Evolutionary conservation across 768 basidiomycete genomes (phyloP).

Genomic region (Lepiota brunneoincarnata): DNA sequence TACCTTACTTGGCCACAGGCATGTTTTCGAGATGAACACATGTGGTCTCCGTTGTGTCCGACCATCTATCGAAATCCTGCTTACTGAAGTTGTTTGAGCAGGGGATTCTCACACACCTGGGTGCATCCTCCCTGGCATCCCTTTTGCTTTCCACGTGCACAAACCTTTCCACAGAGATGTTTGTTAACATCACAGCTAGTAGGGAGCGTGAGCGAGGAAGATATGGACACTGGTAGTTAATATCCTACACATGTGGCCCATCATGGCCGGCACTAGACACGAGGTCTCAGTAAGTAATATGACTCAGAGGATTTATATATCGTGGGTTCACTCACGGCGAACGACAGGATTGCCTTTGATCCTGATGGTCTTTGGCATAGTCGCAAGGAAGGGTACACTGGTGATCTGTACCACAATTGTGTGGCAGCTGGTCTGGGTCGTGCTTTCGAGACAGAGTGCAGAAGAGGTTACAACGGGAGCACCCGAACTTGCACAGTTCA

Average conservation of each 20-base stretch:
- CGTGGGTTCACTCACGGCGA: constrained; percentile 37
- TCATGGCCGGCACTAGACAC: constrained; percentile 60
- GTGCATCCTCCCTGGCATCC: constrained; percentile 54
- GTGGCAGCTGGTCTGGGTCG: constrained; percentile 27
- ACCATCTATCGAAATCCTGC: constrained; percentile 34
- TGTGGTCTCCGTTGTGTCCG: constrained; percentile 47
- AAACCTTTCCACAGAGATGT: constrained; percentile 55
- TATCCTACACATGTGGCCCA: constrained; percentile 49
- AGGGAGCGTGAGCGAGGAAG: not conserved
- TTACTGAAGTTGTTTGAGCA: not conserved
- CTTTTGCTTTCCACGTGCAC: constrained; percentile 38
- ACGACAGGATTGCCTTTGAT: constrained; percentile 35
- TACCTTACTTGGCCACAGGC: constrained; percentile 49
- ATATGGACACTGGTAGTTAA: no score
- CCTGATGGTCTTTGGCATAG: constrained; percentile 34
- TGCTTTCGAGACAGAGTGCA: constrained; percentile 49
- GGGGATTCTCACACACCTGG: constrained; percentile 32
- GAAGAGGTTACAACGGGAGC: constrained; percentile 43
- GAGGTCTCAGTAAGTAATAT: constrained; percentile 3
- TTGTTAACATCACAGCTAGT: constrained; percentile 51
- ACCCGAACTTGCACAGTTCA: constrained; percentile 48
- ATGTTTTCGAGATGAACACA: constrained; percentile 52
- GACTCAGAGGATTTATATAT: not conserved
- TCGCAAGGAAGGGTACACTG: constrained; percentile 41
- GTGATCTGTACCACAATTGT: constrained; percentile 53